These are phyloP conservation scores for Malus hybrid DNA, from an alignment of 331 rosid species.

Conservation along the genomic window DNA sequence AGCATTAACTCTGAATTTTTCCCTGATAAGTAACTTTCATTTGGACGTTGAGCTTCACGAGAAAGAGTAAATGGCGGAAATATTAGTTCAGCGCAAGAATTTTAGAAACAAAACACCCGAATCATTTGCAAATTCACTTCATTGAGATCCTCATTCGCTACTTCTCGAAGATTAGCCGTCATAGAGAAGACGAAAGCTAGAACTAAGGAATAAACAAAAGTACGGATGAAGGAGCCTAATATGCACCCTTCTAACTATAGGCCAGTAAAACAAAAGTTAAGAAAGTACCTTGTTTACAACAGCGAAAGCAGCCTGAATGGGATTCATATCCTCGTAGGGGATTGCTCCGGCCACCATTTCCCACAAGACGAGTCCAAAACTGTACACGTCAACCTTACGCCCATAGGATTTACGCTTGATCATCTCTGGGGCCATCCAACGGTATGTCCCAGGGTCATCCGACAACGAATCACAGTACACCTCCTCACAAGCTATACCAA, in stretches of 20 bases:
- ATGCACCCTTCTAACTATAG: neutral
- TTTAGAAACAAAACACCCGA: no score
- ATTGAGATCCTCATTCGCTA: neutral
- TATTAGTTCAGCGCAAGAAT: neutral
- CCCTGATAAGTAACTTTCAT: neutral
- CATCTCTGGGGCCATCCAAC: conserved; percentile 99
- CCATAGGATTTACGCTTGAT: conserved; percentile 77
- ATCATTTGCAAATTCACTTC: neutral
- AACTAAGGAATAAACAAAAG: neutral
- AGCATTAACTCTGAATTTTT: neutral
- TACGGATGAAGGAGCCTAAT: neutral
- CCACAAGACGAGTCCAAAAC: conserved; percentile 91
- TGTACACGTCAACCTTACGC: conserved; percentile 83
- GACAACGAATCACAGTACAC: conserved; percentile 59
- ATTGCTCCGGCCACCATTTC: conserved; percentile 81
- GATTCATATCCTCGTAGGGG: conserved; percentile 89
- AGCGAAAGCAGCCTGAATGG: conserved; percentile 96
- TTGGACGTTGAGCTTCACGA: neutral
- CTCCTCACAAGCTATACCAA: conserved; percentile 94
- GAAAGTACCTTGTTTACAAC: conserved; percentile 73
- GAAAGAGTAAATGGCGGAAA: neutral
- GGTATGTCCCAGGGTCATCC: conserved; percentile 93
- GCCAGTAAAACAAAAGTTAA: neutral
- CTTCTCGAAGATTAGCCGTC: neutral
- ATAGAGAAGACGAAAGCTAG: neutral